Base-by-base conservation (phyloP, 2,329 filamentous ascomycete species). In the Ceratocystis cubensis region DNA sequence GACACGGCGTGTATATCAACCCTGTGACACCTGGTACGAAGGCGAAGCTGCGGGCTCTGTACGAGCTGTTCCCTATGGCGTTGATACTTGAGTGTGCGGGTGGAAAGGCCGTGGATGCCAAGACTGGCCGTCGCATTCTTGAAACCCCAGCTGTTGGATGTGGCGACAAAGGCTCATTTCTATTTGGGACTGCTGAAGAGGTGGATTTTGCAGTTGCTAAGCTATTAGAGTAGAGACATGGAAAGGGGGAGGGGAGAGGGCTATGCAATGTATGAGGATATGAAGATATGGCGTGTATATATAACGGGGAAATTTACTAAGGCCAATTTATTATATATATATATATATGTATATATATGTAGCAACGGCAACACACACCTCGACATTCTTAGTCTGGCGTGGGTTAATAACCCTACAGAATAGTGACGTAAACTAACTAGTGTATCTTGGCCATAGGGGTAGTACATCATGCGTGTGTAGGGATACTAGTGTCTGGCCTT, bases 21-120 rank as follows among this genome's bases (percentile, higher is more conserved):
- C 84, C 84, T 0, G 82, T 84, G 4, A 82, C 82, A 1, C 71
- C 69, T 0, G 71, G 71, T 8, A 82, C 79, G 70, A 76, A 75
- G 69, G 81, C 84, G 0, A 87, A 87, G 76, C 72, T 87, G 68
- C 75, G 84, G 44, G 74, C 80, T 5, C 72, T 86, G 33, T 87
- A 83, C 67, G 84, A 87, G 73, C 71, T 87, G 22, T 79, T 78
- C 61, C 84, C 84, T 1, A 73, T 87, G n/a, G 84, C 83, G 0
- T 73, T 87, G 30, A 73, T 86, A 1, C 69, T 86, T 0, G 84
- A 86, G 73, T 84, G 82, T 68, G 83, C 82, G 0, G 83, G 83
- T 0, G 84, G 84, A 0, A 73, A 71, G 63, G 84, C 84, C 0
- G 71, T 85, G 0, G 82, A 85, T 68, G 77, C 82, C 0, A 72